phyloP scores from a whole-genome alignment of 2,329 filamentous ascomycete species.

The Bipolaris sorokiniana region DNA sequence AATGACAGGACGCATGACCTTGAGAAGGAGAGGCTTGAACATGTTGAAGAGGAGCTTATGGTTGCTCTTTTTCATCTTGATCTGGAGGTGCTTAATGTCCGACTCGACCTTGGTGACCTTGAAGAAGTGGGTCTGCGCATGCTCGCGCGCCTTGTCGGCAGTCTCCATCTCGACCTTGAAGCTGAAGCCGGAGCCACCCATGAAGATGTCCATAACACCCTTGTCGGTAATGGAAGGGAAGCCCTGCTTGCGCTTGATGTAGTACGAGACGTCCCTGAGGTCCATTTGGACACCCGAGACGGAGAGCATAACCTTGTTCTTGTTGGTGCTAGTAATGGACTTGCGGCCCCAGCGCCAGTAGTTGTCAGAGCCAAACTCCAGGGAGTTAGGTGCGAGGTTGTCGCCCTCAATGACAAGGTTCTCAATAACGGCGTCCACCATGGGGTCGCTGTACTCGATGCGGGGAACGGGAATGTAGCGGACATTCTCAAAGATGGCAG shows the following conservation, averaged over 20 bases:
- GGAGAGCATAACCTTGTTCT: slow-evolving; percentile 84
- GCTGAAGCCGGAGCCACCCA: slow-evolving; percentile 85
- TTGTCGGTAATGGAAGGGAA: slow-evolving; percentile 88
- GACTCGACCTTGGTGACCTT: slow-evolving; percentile 91
- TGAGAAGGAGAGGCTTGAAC: slow-evolving; percentile 86
- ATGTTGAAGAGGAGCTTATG: slow-evolving; percentile 89
- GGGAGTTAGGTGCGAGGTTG: slow-evolving; percentile 91
- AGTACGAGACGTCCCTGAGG: slow-evolving; percentile 78
- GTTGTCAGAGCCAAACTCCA: slow-evolving; percentile 90
- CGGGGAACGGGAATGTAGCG: slow-evolving; percentile 92
- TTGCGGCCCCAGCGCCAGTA: slow-evolving; percentile 96
- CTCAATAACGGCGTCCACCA: slow-evolving; percentile 88
- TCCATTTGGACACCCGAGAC: slow-evolving; percentile 93
- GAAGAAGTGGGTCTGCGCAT: slow-evolving; percentile 82
- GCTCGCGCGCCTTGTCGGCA: slow-evolving; percentile 63
- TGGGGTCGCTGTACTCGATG: slow-evolving; percentile 86
- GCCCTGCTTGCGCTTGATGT: slow-evolving; percentile 92
- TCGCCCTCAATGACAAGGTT: slow-evolving; percentile 95
- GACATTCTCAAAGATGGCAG: slow-evolving; percentile 79
- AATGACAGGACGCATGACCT: slow-evolving; percentile 80
- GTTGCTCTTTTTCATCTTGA: slow-evolving; percentile 93
- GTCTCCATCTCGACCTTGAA: slow-evolving; percentile 91
- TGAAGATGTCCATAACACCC: slow-evolving; percentile 85
- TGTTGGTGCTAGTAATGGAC: slow-evolving; percentile 78
- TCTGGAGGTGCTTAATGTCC: slow-evolving; percentile 77